Evolutionary conservation across 2,329 filamentous ascomycete genomes (phyloP), one percentile per base, ranked within the genome.

Genomic region (Thelonectria olida): DNA sequence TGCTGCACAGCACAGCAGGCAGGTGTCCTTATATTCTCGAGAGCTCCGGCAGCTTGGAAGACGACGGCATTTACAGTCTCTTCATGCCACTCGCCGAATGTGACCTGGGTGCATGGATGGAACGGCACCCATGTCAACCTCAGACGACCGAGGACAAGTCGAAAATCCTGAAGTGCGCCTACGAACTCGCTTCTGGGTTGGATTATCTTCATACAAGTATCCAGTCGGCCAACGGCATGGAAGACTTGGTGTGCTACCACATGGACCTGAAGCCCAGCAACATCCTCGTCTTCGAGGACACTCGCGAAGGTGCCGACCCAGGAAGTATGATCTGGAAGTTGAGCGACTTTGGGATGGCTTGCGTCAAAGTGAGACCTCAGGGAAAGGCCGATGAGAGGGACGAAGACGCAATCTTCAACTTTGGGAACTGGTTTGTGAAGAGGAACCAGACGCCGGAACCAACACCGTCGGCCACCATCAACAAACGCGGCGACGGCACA

Each of bases 261-360:
- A 52, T 52, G 49, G 49, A 52, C 19, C 34, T 52, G 13, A 51
- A 52, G 27, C 49, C 49, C 20, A 52, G 39, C 34, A 52, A 52
- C 22, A 42, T 52, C 7, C 36, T 52, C 2, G 8, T 52, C 27
- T 52, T 52, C 15, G n/a, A 22, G 3, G 49, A 41, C 4, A n/a
- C 25, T 7, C 25, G 10, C 3, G 20, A 23, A 4, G 15, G n/a
- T n/a, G 10, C n/a, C 3, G 8, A 38, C 5, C 13, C 34, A 6
- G 36, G 39, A n/a, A n/a, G 13, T 23, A 38, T 38, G 4, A 51
- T 51, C 3, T 51, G 48, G 48, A 51, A 51, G 22, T 22, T 52
- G 20, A 52, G 49, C 28, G 49, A 52, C 41, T 52, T 52, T 27
- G 49, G 36, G 15, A 52, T 41, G 49, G 34, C 49, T 22, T 22